Percentiles rank a stretch among this genome's conserved stretches.
Conservation (phyloP, 345 rosid species). For the Euphorbia peplus region DNA sequence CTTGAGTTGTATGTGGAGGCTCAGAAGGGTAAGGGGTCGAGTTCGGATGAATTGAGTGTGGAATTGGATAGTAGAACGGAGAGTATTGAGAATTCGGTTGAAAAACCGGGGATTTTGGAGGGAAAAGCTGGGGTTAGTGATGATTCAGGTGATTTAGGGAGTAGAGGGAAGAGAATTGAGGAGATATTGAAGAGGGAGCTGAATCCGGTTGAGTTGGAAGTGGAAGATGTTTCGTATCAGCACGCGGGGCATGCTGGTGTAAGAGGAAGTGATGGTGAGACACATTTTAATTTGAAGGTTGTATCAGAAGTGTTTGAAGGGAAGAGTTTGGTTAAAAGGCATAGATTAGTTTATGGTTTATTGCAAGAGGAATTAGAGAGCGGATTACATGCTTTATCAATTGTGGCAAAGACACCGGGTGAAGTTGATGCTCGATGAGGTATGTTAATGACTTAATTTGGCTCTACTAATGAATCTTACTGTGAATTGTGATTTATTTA, state of each 20-base stretch:
- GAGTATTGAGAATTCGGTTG: conserved; percentile 17
- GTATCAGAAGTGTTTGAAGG: conserved; percentile 82
- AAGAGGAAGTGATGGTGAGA: conserved; percentile 72
- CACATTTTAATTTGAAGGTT: conserved; percentile 79
- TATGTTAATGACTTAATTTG: conserved; percentile 1
- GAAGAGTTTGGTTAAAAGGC: conserved; percentile 89
- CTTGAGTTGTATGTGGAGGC: conserved; percentile 42
- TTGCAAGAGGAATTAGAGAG: conserved; percentile 76
- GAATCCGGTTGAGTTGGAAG: conserved; percentile 56
- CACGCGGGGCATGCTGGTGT: conserved; percentile 95
- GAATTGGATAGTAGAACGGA: background rate
- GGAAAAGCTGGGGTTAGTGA: conserved; percentile 8
- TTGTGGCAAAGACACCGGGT: conserved; percentile 78
- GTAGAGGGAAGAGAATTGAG: conserved; percentile 67
- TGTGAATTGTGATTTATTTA: background rate
- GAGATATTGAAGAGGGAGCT: conserved; percentile 70
- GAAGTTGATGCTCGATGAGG: conserved; percentile 40
- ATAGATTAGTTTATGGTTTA: conserved; percentile 64
- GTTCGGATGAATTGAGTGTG: background rate
- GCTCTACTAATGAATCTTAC: no score
- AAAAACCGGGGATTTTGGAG: conserved; percentile 7
- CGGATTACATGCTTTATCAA: conserved; percentile 84
- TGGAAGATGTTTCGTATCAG: conserved; percentile 86
- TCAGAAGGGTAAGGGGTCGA: conserved; percentile 31
- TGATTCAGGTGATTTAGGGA: conserved; percentile 39